Base-by-base conservation (phyloP, 768 basidiomycete species). In the Lactarius trivialis region DNA sequence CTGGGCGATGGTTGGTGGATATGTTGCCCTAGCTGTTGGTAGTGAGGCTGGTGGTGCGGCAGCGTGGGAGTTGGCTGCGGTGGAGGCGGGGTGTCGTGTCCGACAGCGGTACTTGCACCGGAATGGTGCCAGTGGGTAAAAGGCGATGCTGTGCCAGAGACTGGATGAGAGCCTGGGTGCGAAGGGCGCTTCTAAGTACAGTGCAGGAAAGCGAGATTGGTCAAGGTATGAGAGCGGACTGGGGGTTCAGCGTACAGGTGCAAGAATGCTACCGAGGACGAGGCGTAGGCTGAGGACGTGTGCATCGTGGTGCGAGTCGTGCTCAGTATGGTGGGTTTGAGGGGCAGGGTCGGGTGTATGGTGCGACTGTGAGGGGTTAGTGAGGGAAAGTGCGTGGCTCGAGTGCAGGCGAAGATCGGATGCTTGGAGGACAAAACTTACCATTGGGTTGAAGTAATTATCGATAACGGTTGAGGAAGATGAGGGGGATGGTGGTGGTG, bases 201-300 rank as follows among this genome's bases (percentile, higher is more conserved):
- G 37, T 49, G 63, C 50, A 58, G 12, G 56, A 50, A 54, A 55
- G 37, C 21, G 39, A 17, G 11, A n/a, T n/a, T 17, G 33, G 63
- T 66, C 36, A 54, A 41, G 58, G 34, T 49, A 17, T 4, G 15
- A 30, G 50, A 24, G 56, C 17, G 15, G 37, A 36, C 21, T 54
- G 55, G 51, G 53, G 45, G 77, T 3, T 24, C 14, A 24, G 45
- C 83, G 72, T 69, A 85, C 84, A 64, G 84, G 83, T 12, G 80
- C 73, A 14, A 86, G 72, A 48, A 86, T 84, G 67, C 82, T 83
- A 24, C 85, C 85, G 56, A 86, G 71, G 0, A 81, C 83, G 30
- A 84, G 77, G 39, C 81, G 76, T 28, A 85, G 73, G 8, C 67
- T 69, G 43, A 68, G 55, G 41, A 74, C 67, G 50, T 74, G 71